phyloP scores from a whole-genome alignment of 2,329 filamentous ascomycete genomes.

The Colletotrichum sublineola region DNA sequence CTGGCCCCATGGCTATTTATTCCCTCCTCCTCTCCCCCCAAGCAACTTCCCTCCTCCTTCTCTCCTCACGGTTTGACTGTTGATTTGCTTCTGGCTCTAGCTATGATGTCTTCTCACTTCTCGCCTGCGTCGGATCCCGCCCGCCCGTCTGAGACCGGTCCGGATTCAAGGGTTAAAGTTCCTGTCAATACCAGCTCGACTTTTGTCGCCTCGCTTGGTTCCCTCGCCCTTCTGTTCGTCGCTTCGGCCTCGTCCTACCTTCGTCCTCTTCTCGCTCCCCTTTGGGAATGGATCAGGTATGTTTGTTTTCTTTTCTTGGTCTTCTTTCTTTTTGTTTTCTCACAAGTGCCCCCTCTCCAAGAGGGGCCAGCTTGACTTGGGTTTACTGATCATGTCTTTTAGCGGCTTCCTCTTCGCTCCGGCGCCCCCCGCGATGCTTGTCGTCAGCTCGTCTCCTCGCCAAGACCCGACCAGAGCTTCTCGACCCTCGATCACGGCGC shows the following conservation, averaged over 20 bases:
- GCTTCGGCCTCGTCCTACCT: conserved; percentile 1
- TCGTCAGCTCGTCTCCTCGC: conserved; percentile 13
- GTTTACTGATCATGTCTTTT: neutral
- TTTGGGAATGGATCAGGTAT: neutral
- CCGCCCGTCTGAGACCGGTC: conserved; percentile 23
- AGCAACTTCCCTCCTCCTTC: conserved; percentile 5
- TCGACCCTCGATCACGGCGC: conserved; percentile 25
- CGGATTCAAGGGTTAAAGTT: conserved; percentile 21
- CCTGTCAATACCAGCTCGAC: conserved; percentile 17
- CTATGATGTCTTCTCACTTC: conserved; percentile 25
- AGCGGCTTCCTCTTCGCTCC: conserved; percentile 6
- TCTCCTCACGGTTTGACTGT: conserved; percentile 21
- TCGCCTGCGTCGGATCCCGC: conserved; percentile 22
- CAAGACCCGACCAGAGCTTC: conserved; percentile 5
- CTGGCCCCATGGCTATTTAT: neutral
- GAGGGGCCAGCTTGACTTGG: neutral
- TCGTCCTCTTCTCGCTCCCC: neutral
- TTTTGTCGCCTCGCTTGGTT: conserved; percentile 19
- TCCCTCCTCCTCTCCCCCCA: neutral
- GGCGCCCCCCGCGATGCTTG: conserved; percentile 19
- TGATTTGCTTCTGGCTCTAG: conserved; percentile 18
- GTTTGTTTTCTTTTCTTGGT: neutral
- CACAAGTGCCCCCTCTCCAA: neutral
- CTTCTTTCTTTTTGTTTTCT: too few species aligned
- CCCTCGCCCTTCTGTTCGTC: conserved; percentile 4